phyloP scores from a whole-genome alignment of 2,329 filamentous ascomycete genomes.

The Pezicula radicicola region DNA sequence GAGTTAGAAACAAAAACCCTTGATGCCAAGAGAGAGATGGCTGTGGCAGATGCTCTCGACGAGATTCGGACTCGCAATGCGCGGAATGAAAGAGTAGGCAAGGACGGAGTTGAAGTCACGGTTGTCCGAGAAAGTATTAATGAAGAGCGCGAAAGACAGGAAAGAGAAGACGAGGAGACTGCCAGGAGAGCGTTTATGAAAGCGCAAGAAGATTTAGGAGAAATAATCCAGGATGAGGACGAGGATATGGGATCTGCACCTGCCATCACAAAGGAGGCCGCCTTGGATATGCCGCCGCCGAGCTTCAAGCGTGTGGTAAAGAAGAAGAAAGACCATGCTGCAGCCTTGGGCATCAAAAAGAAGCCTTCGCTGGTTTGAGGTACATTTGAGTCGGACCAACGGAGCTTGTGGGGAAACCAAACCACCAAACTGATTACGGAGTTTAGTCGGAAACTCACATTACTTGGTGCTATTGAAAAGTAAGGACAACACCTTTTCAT shows the following conservation, averaged over 20 bases:
- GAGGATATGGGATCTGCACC: conserved; percentile 29
- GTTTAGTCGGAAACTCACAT: too few species aligned
- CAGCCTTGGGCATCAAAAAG: conserved; percentile 83
- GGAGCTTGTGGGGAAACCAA: too few species aligned
- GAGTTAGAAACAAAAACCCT: conserved; percentile 91
- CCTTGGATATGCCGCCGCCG: conserved; percentile 49
- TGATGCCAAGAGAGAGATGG: conserved; percentile 94
- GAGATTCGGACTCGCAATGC: conserved; percentile 93
- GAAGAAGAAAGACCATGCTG: conserved; percentile 80
- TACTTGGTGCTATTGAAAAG: too few species aligned
- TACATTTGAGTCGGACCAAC: too few species aligned
- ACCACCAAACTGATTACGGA: too few species aligned
- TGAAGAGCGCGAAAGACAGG: conserved; percentile 61
- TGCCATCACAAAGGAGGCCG: conserved; percentile 32
- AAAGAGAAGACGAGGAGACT: conserved; percentile 79
- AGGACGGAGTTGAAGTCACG: conserved; percentile 61
- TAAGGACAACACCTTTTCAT: too few species aligned
- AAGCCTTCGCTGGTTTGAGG: conserved; percentile 58
- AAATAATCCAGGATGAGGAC: conserved; percentile 30
- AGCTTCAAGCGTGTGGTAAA: conserved; percentile 76
- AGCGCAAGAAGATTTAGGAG: conserved; percentile 28
- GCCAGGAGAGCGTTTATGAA: conserved; percentile 71
- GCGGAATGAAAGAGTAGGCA: conserved; percentile 72
- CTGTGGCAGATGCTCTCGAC: conserved; percentile 90
- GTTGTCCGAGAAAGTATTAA: conserved; percentile 50